Evolutionary conservation across 2,329 filamentous ascomycete genomes (phyloP).

Genomic region (Chrysoporthe deuterocubensis): DNA sequence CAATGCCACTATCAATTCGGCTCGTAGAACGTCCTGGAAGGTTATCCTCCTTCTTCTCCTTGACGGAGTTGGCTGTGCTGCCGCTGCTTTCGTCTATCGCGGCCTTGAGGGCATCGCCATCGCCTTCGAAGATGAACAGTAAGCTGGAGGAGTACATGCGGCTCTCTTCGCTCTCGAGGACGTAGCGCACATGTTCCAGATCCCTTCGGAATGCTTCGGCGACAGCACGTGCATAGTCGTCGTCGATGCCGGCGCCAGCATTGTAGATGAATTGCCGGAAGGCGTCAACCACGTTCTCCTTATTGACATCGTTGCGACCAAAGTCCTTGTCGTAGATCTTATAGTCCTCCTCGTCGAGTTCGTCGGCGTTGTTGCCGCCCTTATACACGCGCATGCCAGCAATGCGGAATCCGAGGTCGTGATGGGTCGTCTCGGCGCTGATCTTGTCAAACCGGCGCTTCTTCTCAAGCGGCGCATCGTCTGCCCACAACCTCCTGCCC

Average conservation of each 20-base stretch:
- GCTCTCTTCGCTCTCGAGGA: slow-evolving; percentile 60
- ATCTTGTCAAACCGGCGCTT: slow-evolving; percentile 64
- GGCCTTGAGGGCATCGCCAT: slow-evolving; percentile 56
- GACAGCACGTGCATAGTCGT: slow-evolving; percentile 60
- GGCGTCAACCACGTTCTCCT: slow-evolving; percentile 57
- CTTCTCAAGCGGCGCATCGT: slow-evolving; percentile 66
- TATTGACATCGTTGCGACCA: slow-evolving; percentile 56
- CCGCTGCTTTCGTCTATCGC: slow-evolving; percentile 60
- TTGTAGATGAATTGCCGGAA: slow-evolving; percentile 64
- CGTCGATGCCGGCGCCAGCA: slow-evolving; percentile 59
- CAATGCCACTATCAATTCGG: slow-evolving; percentile 62
- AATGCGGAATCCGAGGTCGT: slow-evolving; percentile 64
- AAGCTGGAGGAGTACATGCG: slow-evolving; percentile 68
- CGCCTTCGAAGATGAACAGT: slow-evolving; percentile 68
- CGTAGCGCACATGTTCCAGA: slow-evolving; percentile 55
- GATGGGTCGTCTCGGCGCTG: slow-evolving; percentile 61
- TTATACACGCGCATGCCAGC: slow-evolving; percentile 69
- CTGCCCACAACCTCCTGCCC: slow-evolving; percentile 83
- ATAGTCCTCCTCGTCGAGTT: slow-evolving; percentile 60
- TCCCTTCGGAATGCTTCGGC: slow-evolving; percentile 58
- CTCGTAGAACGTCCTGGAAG: slow-evolving; percentile 42
- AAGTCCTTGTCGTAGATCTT: slow-evolving; percentile 67
- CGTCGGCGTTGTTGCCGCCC: slow-evolving; percentile 54
- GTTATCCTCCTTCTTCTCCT: slow-evolving; percentile 41
- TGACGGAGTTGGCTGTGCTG: slow-evolving; percentile 58